These are phyloP conservation scores for Lasiodiplodia gonubiensis DNA, from an alignment of 2,329 filamentous ascomycete genomes.

Conservation along the genomic window DNA sequence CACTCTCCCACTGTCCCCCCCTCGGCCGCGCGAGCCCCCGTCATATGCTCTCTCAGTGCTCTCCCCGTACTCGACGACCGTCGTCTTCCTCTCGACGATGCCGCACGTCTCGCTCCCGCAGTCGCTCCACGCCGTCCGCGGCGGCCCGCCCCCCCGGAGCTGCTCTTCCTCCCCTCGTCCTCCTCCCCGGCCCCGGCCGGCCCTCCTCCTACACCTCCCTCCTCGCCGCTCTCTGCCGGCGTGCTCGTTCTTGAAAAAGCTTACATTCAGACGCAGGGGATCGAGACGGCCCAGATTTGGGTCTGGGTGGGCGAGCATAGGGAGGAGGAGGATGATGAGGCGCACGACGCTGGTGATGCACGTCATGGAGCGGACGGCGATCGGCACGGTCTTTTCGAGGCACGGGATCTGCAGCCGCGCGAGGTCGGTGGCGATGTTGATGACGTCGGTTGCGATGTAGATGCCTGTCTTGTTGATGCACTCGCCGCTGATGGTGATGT, in stretches of 20 bases:
- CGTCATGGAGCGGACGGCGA: slow-evolving; percentile 41
- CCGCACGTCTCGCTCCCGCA: slow-evolving; percentile 11
- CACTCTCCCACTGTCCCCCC: too few relatives aligned
- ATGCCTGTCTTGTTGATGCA: slow-evolving; percentile 35
- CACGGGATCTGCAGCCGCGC: slow-evolving; percentile 35
- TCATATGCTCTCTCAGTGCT: slow-evolving; percentile 2
- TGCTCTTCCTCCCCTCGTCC: too few relatives aligned
- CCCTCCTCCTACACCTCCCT: too few relatives aligned
- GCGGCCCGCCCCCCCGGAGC: background rate
- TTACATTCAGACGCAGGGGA: slow-evolving; percentile 23
- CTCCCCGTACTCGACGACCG: slow-evolving; percentile 1
- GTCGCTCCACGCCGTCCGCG: slow-evolving; percentile 14
- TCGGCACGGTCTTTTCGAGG: slow-evolving; percentile 34
- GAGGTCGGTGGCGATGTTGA: slow-evolving; percentile 37
- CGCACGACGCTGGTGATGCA: slow-evolving; percentile 42
- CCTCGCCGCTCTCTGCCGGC: too few relatives aligned
- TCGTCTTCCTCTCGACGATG: slow-evolving; percentile 12
- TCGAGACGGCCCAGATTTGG: slow-evolving; percentile 19
- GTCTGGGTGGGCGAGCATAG: slow-evolving; percentile 15
- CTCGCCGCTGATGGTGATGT: slow-evolving; percentile 31
- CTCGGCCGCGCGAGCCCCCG: too few relatives aligned
- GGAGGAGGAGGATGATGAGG: slow-evolving; percentile 30
- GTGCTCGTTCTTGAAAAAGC: too few relatives aligned
- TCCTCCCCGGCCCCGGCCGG: too few relatives aligned
- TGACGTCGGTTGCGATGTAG: slow-evolving; percentile 35